Conservation (phyloP, 371 early-diverging fungal genomes). For the Umbelopsis sp. region DNA sequence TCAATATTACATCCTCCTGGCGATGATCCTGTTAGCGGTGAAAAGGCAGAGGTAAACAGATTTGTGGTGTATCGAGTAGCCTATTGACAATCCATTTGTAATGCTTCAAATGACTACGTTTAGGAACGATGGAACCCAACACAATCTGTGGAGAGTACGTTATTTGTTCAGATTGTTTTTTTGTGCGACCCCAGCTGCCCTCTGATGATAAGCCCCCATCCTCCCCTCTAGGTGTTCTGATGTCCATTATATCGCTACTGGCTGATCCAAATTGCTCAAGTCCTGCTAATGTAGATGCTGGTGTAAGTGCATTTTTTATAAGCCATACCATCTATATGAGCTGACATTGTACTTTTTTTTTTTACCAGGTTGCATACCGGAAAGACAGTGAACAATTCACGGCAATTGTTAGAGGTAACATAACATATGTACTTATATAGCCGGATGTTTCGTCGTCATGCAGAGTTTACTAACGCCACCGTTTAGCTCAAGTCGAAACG, state of each 20-base stretch:
- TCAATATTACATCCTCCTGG: conserved; percentile 79
- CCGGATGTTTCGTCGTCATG: neutral
- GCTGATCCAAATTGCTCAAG: conserved; percentile 97
- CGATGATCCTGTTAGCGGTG: conserved; percentile 87
- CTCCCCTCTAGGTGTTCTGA: conserved; percentile 64
- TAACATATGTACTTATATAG: neutral
- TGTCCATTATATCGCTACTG: conserved; percentile 89
- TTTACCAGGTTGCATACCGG: conserved; percentile 72
- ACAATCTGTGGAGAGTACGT: conserved; percentile 62
- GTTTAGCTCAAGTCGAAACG: conserved; percentile 55
- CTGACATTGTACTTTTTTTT: neutral
- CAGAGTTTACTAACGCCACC: neutral
- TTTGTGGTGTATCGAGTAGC: too few relatives aligned
- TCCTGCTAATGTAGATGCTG: conserved; percentile 87
- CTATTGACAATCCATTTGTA: neutral
- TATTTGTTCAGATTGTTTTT: conserved; percentile 15
- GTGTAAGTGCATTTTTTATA: conserved; percentile 40
- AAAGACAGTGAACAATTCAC: conserved; percentile 74
- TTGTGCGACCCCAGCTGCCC: conserved; percentile 6
- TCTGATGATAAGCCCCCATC: neutral
- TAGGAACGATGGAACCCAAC: conserved; percentile 94
- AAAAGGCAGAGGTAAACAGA: conserved; percentile 67
- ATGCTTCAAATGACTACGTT: neutral
- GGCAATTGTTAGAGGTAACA: conserved; percentile 63
- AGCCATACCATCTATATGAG: neutral